Evolutionary conservation across 768 basidiomycete genomes (phyloP).

Genomic region (Amanita pseudoporphyria): DNA sequence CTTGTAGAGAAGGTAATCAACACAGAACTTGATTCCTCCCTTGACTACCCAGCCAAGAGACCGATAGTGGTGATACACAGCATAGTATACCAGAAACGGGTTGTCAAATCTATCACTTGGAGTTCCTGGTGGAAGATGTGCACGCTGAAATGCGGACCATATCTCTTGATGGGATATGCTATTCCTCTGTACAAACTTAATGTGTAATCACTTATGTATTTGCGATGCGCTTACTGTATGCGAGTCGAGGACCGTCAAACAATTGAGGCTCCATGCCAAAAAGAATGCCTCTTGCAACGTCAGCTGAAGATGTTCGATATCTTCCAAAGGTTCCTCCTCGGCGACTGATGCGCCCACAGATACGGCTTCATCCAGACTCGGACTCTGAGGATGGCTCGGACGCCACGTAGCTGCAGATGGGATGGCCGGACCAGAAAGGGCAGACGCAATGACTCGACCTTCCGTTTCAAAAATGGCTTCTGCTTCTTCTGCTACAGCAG

Average conservation of each 20-base stretch:
- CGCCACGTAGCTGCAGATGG: conserved; percentile 81
- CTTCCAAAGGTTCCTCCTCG: conserved; percentile 48
- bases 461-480: conserved; percentile 65
- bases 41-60: conserved; percentile 97
- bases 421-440: conserved; percentile 51
- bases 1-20: conserved; percentile 90
- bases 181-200: conserved; percentile 30
- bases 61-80: conserved; percentile 89
- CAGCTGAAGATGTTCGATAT: conserved; percentile 87
- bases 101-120: conserved; percentile 60
- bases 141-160: conserved; percentile 56
- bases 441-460: conserved; percentile 52
- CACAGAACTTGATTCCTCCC: conserved; percentile 94
- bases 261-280: conserved; percentile 75
- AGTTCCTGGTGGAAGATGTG: conserved; percentile 34
- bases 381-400: conserved; percentile 25
- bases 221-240: conserved; percentile 40
- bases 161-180: conserved; percentile 46
- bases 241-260: conserved; percentile 61
- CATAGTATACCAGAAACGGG: conserved; percentile 86
- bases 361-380: neutral
- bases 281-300: conserved; percentile 88
- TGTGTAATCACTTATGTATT: conserved; percentile 1
- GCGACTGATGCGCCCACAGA: conserved; percentile 15
- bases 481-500: conserved; percentile 70